Evolutionary conservation across 768 basidiomycete species (phyloP).

Genomic region (Coprinopsis marcescibilis): DNA sequence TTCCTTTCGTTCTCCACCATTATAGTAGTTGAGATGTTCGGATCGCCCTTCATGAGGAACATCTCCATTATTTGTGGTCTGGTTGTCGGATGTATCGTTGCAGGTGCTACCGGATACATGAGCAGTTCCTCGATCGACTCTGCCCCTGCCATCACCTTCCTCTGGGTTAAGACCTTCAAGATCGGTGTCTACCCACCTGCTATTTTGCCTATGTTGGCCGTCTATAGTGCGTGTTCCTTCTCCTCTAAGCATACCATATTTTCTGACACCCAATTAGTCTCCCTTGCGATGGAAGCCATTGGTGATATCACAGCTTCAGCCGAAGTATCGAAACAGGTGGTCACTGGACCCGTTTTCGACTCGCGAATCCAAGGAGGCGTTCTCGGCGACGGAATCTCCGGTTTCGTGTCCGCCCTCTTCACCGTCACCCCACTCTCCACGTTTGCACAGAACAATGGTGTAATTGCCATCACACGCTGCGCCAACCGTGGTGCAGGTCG

Average conservation of each 20-base stretch:
- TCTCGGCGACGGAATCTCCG: slow-evolving; percentile 75
- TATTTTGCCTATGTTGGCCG: slow-evolving; percentile 39
- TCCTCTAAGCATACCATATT: neutral
- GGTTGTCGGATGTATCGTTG: slow-evolving; percentile 73
- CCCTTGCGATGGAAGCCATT: slow-evolving; percentile 77
- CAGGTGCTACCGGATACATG: slow-evolving; percentile 76
- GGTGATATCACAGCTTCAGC: slow-evolving; percentile 81
- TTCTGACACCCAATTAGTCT: slow-evolving; percentile 35
- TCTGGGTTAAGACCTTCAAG: slow-evolving; percentile 80
- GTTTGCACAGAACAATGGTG: slow-evolving; percentile 82
- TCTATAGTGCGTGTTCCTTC: slow-evolving; percentile 23
- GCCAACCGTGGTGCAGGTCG: slow-evolving; percentile 75
- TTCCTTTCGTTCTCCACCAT: slow-evolving; percentile 78
- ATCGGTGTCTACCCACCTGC: slow-evolving; percentile 72
- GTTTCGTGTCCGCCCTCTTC: slow-evolving; percentile 73
- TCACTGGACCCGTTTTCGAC: slow-evolving; percentile 74
- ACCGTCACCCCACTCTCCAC: slow-evolving; percentile 77
- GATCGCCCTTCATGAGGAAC: slow-evolving; percentile 81
- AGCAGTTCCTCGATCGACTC: slow-evolving; percentile 56
- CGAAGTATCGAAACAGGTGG: slow-evolving; percentile 72
- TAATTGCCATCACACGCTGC: slow-evolving; percentile 80
- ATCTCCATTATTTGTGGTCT: slow-evolving; percentile 72
- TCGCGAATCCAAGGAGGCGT: slow-evolving; percentile 80
- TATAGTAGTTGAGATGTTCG: slow-evolving; percentile 75
- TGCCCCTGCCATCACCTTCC: slow-evolving; percentile 75